Base-by-base conservation (phyloP, 768 basidiomycete genomes). In the Auriscalpium vulgare region DNA sequence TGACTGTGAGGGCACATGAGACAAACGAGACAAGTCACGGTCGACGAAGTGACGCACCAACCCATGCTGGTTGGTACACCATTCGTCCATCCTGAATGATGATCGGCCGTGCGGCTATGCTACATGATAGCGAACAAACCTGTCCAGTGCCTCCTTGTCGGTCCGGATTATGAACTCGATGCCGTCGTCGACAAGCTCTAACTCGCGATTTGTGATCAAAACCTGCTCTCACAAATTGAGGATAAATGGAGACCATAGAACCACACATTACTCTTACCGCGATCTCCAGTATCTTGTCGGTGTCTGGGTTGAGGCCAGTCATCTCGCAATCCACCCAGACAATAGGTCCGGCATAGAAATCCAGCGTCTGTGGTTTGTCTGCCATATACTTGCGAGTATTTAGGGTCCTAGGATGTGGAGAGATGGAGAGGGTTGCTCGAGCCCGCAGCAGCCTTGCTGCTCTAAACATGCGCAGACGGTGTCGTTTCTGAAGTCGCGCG, bases 251-350 rank as follows among this genome's bases (percentile, higher is more conserved):
- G 36, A 47, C 58, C 38, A 17, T 8, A 29, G 23, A 46, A 2
- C 10, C 21, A 11, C 45, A 47, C 10, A 45, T 9, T 45, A 50
- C 10, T 62, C 77, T 58, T 56, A 84, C 88, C 10, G 87, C 88
- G 65, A 95, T 87, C 69, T 95, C 93, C 2, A 93, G 67, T 34
- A 92, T 80, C 59, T 79, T 83, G 69, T 91, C 87, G 43, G 70
- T 83, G 49, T 76, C 74, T 4, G 77, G 77, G 64, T 87, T 70
- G 40, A 93, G 75, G 4, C 90, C 90, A 2, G 90, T 91, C 80
- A 92, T 93, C 71, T 93, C 90, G 62, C 88, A 90, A 68, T 93
- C 90, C 51, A 92, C 78, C 91, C 90, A 87, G 8, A 91, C 84
- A 54, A 91, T 69, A 10, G 88, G 87, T 0, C 85, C 84, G 37